Conservation (phyloP, 805 yeast species). For the Wickerhamomyces kurtzmanii region DNA sequence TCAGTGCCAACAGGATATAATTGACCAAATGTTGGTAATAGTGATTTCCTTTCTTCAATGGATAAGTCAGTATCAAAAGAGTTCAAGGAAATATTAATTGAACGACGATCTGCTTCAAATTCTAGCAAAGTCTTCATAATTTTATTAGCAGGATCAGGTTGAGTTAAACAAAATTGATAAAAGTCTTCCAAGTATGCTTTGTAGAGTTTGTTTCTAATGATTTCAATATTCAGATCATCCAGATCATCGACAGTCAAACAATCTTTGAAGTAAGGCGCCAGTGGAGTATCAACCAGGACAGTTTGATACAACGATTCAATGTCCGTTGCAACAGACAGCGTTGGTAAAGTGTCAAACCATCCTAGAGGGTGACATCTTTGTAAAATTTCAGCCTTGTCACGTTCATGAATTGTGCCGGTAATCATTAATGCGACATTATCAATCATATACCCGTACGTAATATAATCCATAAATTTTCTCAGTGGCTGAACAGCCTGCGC, state of each 20-base stretch:
- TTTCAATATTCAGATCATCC: slow-evolving; percentile 93
- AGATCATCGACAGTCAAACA: slow-evolving; percentile 81
- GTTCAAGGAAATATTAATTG: slow-evolving; percentile 85
- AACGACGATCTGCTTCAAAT: slow-evolving; percentile 93
- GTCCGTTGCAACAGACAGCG: slow-evolving; percentile 90
- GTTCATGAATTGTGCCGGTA: slow-evolving; percentile 92
- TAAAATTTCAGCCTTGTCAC: slow-evolving; percentile 83
- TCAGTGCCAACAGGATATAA: slow-evolving; percentile 61
- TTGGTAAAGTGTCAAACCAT: slow-evolving; percentile 97
- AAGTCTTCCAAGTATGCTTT: slow-evolving; percentile 92
- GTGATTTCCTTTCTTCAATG: slow-evolving; percentile 55
- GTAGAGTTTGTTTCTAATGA: slow-evolving; percentile 84
- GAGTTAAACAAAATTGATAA: slow-evolving; percentile 46
- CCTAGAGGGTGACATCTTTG: slow-evolving; percentile 94
- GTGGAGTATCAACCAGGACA: slow-evolving; percentile 91
- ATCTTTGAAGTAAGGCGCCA: slow-evolving; percentile 92
- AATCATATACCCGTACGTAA: slow-evolving; percentile 96
- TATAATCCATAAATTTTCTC: slow-evolving; percentile 79
- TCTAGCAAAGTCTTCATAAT: slow-evolving; percentile 69
- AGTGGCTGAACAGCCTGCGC: slow-evolving; percentile 77
- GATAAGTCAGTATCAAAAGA: slow-evolving; percentile 77
- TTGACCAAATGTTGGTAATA: slow-evolving; percentile 79
- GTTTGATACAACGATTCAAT: slow-evolving; percentile 87
- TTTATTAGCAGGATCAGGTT: slow-evolving; percentile 73
- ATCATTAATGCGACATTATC: slow-evolving; percentile 94